phyloP scores from a whole-genome alignment of 2,329 filamentous ascomycete genomes.

The Venturia pyrina region DNA sequence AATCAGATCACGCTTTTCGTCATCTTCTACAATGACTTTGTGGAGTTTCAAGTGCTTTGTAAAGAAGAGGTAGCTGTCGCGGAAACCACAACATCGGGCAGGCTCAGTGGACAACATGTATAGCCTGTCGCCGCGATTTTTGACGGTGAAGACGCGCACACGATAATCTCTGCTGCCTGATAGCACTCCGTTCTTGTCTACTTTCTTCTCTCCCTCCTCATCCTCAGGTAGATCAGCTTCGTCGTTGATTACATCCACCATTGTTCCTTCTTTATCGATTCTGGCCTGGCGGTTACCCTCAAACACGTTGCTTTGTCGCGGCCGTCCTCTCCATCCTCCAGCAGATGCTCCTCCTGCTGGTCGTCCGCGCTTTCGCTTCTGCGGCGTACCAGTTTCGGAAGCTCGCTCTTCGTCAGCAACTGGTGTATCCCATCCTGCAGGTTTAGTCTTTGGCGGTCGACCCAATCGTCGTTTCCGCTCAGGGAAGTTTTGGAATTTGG shows the following conservation, averaged over 20 bases:
- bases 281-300: background rate
- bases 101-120: constrained; percentile 99
- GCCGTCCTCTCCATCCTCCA: constrained; percentile 58
- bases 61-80: constrained; percentile 98
- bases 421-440: constrained; percentile 60
- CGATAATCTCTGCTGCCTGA: constrained; percentile 82
- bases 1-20: constrained; percentile 96
- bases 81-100: constrained; percentile 89
- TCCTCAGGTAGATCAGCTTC: constrained; percentile 86
- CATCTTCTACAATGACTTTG: constrained; percentile 96
- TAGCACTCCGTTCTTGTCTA: constrained; percentile 79
- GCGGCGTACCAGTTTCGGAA: constrained; percentile 39
- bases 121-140: constrained; percentile 69
- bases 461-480: constrained; percentile 66
- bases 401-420: constrained; percentile 35
- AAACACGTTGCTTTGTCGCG: constrained; percentile 64
- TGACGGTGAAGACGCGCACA: constrained; percentile 87
- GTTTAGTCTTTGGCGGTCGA: constrained; percentile 74
- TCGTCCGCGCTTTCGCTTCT: constrained; percentile 39
- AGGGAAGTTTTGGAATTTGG: constrained; percentile 47
- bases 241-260: constrained; percentile 82
- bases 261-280: constrained; percentile 87
- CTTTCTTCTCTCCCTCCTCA: constrained; percentile 80
- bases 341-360: constrained; percentile 32
- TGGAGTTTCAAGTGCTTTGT: constrained; percentile 93